A percentile compares a stretch with the other conserved stretches of the same genome.
Conservation (phyloP, 1,284 basidiomycete species). For the Puccinia coronata region DNA sequence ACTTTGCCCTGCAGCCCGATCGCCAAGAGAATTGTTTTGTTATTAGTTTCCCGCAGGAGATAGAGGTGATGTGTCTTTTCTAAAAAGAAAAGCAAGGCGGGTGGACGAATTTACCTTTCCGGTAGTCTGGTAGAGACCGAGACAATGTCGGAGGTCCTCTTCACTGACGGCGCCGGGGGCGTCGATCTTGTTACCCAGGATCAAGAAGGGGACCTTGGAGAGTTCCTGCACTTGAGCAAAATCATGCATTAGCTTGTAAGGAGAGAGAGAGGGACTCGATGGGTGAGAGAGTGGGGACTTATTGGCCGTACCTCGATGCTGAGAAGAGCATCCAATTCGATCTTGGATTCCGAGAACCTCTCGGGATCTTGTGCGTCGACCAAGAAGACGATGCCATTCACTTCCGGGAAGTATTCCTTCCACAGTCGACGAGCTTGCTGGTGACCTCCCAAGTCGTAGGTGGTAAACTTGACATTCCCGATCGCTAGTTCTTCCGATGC, state of each 20-base stretch:
- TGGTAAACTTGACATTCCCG: slow-evolving; percentile 98
- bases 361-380: slow-evolving; percentile 96
- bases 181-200: slow-evolving; percentile 99
- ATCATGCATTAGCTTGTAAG: not conserved
- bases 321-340: slow-evolving; percentile 91
- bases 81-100: no score
- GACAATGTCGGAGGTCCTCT: slow-evolving; percentile 91
- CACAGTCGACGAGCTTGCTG: slow-evolving; percentile 96
- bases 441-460: slow-evolving; percentile 97
- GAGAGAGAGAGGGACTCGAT: no score
- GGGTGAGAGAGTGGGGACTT: no score
- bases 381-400: slow-evolving; percentile 97
- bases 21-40: not conserved
- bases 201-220: slow-evolving; percentile 93
- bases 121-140: slow-evolving; percentile 97
- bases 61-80: not conserved
- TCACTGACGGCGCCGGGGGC: slow-evolving; percentile 96
- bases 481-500: slow-evolving; percentile 99
- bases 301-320: slow-evolving; percentile 69
- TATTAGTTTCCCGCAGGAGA: no score
- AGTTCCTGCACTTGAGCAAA: slow-evolving; percentile 64
- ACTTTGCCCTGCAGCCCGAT: slow-evolving; percentile 76
- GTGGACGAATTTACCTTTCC: slow-evolving; percentile 74
- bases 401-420: slow-evolving; percentile 99
- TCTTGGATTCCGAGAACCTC: slow-evolving; percentile 92